Base-by-base conservation (phyloP, 2,329 filamentous ascomycete genomes). In the Paecilomyces variotii region DNA sequence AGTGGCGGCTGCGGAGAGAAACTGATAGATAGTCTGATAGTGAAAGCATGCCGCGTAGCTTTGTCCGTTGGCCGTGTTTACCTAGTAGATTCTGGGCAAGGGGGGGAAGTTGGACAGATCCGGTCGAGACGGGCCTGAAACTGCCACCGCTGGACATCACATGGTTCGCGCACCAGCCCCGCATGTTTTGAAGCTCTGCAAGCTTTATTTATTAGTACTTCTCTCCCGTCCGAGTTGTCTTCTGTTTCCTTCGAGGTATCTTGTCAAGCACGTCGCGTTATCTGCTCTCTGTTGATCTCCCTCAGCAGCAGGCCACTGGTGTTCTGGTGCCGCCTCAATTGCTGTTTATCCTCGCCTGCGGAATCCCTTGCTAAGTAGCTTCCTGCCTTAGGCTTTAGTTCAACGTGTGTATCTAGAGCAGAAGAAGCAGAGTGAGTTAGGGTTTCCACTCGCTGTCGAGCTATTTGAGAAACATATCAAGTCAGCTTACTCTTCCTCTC, bases 91-190 rank as follows among this genome's bases (percentile, higher is more conserved):
- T 45, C 39, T 45, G 39, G 39, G 39, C 39, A 45, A 24, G 39
- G 35, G 35, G 32, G 12, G 12, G 12, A 45, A 5, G 39, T 24
- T 24, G 6, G 39, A 45, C 39, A 45, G 39, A 45, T 45, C 39
- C 39, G 39, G 39, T 45, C 39, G 39, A 45, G 39, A 14, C 25
- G 12, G 53, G 26, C 25, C 30, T 3, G 7, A 24, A 57, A 60
- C 58, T 57, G 55, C 56, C 56, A 57, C 56, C 34, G 56, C 59
- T 53, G 54, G 30, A 56, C 55, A 56, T 59, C 58, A 34, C 52
- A 56, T 55, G 26, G 59, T 35, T 54, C 59, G 58, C 59, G 59
- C 59, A 60, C 59, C 51, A 25, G 28, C 34, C 39, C 51, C 14
- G 32, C 27, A 7, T 2, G 30, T 27, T 30, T 9, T 9, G 14